phyloP scores from a whole-genome alignment of 2,329 filamentous ascomycete species.

The Dothideomycetidae sp. region DNA sequence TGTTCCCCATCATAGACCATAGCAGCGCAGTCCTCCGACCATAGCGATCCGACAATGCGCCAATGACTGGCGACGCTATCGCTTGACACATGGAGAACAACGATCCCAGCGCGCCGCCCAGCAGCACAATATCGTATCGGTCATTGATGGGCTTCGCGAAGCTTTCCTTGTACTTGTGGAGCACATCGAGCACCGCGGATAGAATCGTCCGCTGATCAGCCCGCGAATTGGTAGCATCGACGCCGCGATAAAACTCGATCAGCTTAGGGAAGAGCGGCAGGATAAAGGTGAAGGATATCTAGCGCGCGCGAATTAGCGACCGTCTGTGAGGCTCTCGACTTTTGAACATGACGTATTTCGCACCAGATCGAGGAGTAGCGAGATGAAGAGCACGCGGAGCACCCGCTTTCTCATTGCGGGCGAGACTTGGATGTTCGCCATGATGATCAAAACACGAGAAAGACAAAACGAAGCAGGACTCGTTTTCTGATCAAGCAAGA shows the following conservation, averaged over 20 bases:
- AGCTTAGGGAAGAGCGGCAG: constrained; percentile 90
- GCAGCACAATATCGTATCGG: constrained; percentile 88
- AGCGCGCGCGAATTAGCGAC: constrained; percentile 3
- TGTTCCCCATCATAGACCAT: constrained; percentile 85
- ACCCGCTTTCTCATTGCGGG: constrained; percentile 55
- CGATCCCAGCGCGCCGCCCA: constrained; percentile 85
- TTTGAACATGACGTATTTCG: constrained; percentile 2
- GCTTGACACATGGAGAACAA: constrained; percentile 89
- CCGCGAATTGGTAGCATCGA: constrained; percentile 45
- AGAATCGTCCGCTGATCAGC: constrained; percentile 44
- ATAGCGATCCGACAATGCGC: constrained; percentile 72
- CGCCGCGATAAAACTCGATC: constrained; percentile 86
- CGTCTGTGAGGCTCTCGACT: not conserved
- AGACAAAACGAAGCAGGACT: too few species aligned
- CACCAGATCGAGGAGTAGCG: constrained; percentile 71
- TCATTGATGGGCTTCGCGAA: constrained; percentile 90
- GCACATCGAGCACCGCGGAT: constrained; percentile 60
- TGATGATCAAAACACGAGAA: too few species aligned
- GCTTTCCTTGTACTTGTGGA: constrained; percentile 89
- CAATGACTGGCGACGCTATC: constrained; percentile 81
- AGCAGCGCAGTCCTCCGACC: constrained; percentile 77
- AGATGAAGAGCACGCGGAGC: constrained; percentile 75
- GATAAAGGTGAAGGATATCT: constrained; percentile 99
- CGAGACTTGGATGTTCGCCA: constrained; percentile 10
- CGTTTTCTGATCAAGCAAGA: too few species aligned